phyloP scores from a whole-genome alignment of 495 filamentous ascomycete genomes.

The Aspergillus taichungensis region DNA sequence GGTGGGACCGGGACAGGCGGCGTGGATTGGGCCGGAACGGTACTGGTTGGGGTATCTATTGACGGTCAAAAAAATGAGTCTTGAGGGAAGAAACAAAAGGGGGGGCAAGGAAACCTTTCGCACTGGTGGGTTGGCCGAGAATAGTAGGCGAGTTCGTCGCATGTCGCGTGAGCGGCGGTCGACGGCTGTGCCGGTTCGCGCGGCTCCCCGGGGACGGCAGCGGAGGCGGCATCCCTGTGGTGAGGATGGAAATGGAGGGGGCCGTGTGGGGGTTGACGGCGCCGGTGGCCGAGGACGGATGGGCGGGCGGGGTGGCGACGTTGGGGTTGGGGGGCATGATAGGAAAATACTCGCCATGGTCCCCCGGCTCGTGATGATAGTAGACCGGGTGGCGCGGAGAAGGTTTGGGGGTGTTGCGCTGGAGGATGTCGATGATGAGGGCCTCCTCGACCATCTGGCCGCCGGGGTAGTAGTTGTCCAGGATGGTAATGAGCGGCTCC shows the following conservation, averaged over 20 bases:
- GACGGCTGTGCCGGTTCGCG: constrained; percentile 33
- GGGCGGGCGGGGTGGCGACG: constrained; percentile 27
- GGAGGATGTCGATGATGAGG: constrained; percentile 79
- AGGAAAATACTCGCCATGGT: constrained; percentile 84
- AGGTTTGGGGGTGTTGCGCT: constrained; percentile 72
- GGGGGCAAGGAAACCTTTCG: constrained; percentile 21
- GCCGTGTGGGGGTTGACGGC: constrained; percentile 18
- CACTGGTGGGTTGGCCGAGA: constrained; percentile 24
- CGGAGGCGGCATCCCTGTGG: constrained; percentile 67
- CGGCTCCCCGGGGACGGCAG: constrained; percentile 76
- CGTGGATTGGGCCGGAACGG: constrained; percentile 16
- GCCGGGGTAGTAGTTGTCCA: constrained; percentile 82
- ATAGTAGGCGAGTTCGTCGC: constrained; percentile 77
- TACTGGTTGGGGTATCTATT: constrained; percentile 23
- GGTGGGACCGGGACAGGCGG: constrained; percentile 32
- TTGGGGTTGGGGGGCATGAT: constrained; percentile 55
- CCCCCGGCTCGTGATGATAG: constrained; percentile 59
- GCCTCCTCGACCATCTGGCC: constrained; percentile 89
- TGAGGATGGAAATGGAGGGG: constrained; percentile 67
- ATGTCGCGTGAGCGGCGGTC: constrained; percentile 48
- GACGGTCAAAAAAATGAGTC: constrained; percentile 13
- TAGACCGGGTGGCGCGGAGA: constrained; percentile 57
- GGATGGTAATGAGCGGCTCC: constrained; percentile 64
- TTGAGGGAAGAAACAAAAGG: not conserved
- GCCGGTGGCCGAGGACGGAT: constrained; percentile 30